Evolutionary conservation across 768 basidiomycete species (phyloP).

Genomic region (Epithele typhae): DNA sequence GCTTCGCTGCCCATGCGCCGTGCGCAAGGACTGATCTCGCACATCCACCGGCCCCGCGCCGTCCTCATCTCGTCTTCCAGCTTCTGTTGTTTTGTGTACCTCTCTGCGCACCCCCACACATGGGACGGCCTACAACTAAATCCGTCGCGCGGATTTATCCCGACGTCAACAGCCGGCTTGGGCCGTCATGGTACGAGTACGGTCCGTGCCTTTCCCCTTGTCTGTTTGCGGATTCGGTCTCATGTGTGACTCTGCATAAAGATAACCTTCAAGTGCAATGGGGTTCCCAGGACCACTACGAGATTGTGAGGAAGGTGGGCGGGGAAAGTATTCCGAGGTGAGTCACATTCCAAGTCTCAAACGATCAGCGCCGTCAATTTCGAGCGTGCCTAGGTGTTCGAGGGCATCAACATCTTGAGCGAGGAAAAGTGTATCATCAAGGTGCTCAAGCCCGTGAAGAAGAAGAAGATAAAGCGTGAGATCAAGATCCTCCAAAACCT

Average conservation of each 20-base stretch:
- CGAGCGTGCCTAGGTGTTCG: conserved; percentile 61
- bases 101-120: conserved; percentile 23
- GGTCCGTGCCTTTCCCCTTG: conserved; percentile 44
- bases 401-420: conserved; percentile 86
- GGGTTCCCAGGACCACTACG: conserved; percentile 96
- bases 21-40: conserved; percentile 11
- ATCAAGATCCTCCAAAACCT: conserved; percentile 98
- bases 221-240: neutral
- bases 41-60: conserved; percentile 5
- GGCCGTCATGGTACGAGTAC: conserved; percentile 94
- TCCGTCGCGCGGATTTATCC: conserved; percentile 85
- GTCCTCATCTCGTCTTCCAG: conserved; percentile 5
- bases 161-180: conserved; percentile 84
- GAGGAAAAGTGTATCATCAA: conserved; percentile 98
- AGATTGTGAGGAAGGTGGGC: conserved; percentile 96
- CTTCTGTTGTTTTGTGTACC: conserved; percentile 6
- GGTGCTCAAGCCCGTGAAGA: conserved; percentile 98
- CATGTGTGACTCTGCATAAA: conserved; percentile 26
- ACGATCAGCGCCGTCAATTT: neutral
- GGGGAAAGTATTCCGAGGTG: conserved; percentile 95
- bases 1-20: conserved; percentile 11
- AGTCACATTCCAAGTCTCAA: conserved; percentile 6
- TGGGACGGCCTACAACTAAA: conserved; percentile 71
- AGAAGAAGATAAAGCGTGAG: conserved; percentile 99
- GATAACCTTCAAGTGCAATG: conserved; percentile 97